Base-by-base conservation (phyloP, 164 flowering plant genomes). In the Platanus orientalis region DNA sequence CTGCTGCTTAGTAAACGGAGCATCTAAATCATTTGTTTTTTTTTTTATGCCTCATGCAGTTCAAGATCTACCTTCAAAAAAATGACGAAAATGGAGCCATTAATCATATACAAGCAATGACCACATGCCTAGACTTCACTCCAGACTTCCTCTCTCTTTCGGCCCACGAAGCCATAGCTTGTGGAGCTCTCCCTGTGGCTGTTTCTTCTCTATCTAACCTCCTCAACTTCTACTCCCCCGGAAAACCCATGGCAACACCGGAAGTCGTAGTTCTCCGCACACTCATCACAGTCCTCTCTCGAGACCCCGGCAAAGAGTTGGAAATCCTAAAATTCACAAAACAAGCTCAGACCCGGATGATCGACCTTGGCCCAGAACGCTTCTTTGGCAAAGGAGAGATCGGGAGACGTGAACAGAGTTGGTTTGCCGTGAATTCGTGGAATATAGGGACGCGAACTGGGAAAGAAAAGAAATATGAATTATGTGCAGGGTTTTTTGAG, bases 111-210 rank as follows among this genome's bases (percentile, higher is more conserved):
- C 87, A 83, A 72, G 76, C 88, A 49, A 89, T 94, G 97, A 48
- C 75, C 16, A 62, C 82, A 65, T 91, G 94, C 82, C 76, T 82
- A 17, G 99, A 94, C 73, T 94, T 91, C 76, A 80, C 80, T 53
- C 81, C 96, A 3, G 96, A 89, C 34, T 94, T 91, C 81, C 81
- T 91, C 64, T 77, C 80, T 54, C 96, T 94, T 7, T 60, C 99
- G 42, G 96, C 96, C 48, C 97, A 91, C 69, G 99, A 94, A 81
- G 96, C 97, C 66, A 66, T 89, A 64, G 89, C 99, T 55, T 91
- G 85, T 58, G 77, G 60, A 52, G 86, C 87, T n/a, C 77, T 83
- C 65, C 72, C 94, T 19, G 94, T 94, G 54, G 93, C 99, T 34
- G 78, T 83, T 66, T 83, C 92, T 21, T 66, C 96, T 69, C 72